A percentile compares a stretch with the other conserved stretches of the same genome.
Conservation (phyloP, 257 asterid species). For the Rhazya stricta region DNA sequence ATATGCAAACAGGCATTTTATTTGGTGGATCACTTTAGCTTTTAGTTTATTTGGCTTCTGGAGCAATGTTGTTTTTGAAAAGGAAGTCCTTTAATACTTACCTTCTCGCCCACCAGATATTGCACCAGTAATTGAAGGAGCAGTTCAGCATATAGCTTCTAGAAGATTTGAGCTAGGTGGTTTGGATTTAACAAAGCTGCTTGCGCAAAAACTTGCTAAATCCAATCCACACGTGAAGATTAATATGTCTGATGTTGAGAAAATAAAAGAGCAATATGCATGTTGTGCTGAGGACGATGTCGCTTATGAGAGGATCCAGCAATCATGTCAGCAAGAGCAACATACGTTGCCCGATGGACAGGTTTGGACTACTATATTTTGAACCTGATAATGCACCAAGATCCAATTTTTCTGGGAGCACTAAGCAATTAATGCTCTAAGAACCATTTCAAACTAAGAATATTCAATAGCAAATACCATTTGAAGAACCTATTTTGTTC, state of each 20-base stretch:
- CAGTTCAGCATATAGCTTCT: constrained; percentile 92
- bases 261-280: constrained; percentile 71
- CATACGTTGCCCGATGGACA: constrained; percentile 97
- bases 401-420: neutral
- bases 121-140: constrained; percentile 97
- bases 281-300: constrained; percentile 74
- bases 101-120: constrained; percentile 46
- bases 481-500: neutral
- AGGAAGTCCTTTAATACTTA: neutral
- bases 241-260: constrained; percentile 62
- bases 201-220: constrained; percentile 58
- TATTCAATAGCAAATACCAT: neutral
- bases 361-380: constrained; percentile 33
- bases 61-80: neutral
- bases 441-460: neutral
- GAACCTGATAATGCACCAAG: constrained; percentile 10
- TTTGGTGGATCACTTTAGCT: neutral
- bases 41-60: neutral
- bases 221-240: constrained; percentile 63
- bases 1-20: neutral
- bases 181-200: constrained; percentile 68
- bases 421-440: neutral
- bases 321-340: constrained; percentile 59
- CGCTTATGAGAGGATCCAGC: constrained; percentile 51
- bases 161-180: constrained; percentile 93